Evolutionary conservation across 2,329 filamentous ascomycete genomes (phyloP).

Genomic region (Claviceps quebecensis): DNA sequence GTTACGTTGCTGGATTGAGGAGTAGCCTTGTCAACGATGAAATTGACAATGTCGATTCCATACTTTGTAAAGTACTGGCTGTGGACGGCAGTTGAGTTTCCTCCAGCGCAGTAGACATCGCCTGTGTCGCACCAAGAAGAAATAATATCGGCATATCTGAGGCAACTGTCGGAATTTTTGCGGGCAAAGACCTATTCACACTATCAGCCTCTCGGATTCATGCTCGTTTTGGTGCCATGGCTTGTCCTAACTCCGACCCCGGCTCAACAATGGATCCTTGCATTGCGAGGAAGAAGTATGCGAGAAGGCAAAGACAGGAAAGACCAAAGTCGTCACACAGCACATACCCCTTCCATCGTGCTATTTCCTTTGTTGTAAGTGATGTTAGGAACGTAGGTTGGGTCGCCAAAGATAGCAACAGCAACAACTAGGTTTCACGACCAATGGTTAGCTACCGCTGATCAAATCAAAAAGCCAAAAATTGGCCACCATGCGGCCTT

Average conservation of each 20-base stretch:
- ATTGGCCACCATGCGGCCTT: not conserved
- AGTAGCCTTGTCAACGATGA: constrained; percentile 19
- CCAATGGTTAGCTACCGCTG: not conserved
- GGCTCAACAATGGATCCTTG: too few species aligned
- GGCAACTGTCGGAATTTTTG: constrained; percentile 20
- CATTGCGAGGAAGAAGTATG: not conserved
- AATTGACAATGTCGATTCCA: constrained; percentile 20
- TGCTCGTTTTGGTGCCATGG: not conserved
- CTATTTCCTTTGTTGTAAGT: constrained; percentile 25
- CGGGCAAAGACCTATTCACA: constrained; percentile 22
- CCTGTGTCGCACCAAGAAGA: constrained; percentile 28
- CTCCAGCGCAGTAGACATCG: constrained; percentile 26
- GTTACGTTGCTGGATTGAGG: not conserved
- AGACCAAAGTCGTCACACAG: not conserved
- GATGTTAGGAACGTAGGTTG: constrained; percentile 22
- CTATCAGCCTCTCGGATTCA: not conserved
- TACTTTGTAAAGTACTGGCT: constrained; percentile 23
- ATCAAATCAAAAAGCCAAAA: not conserved
- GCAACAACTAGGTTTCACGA: constrained; percentile 21
- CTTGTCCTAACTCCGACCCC: too few species aligned
- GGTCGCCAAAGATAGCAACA: constrained; percentile 27
- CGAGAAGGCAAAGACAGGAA: not conserved
- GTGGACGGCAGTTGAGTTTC: constrained; percentile 17
- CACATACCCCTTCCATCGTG: constrained; percentile 23
- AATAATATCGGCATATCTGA: constrained; percentile 21